These are phyloP conservation scores for Moesziomyces aphidis DNA, from an alignment of 1,284 basidiomycete genomes.

Conservation along the genomic window DNA sequence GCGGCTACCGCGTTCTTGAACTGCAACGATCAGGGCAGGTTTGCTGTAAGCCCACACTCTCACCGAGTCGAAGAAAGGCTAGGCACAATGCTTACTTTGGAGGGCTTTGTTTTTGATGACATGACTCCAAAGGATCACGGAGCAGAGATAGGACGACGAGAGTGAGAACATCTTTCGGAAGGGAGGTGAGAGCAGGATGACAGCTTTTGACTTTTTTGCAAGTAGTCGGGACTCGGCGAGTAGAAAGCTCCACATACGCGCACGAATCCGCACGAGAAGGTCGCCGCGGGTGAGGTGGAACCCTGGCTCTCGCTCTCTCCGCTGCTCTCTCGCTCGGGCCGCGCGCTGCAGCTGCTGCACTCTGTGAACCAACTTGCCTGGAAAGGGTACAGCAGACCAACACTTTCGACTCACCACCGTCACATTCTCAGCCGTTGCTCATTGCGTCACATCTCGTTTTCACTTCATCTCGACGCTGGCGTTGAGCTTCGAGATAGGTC, in stretches of 20 bases:
- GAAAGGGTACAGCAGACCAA: conserved; percentile 10
- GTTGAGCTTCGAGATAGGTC: background rate
- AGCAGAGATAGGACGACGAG: background rate
- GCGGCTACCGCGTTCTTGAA: conserved; percentile 30
- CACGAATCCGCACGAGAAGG: conserved; percentile 31
- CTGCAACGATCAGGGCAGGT: background rate
- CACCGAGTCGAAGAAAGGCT: background rate
- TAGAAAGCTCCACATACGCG: conserved; percentile 18
- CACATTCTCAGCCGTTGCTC: too few species aligned
- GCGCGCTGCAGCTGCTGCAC: background rate
- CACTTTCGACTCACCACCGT: conserved; percentile 3
- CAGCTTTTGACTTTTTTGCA: conserved; percentile 9
- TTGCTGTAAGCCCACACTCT: background rate
- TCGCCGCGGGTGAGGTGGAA: conserved; percentile 28
- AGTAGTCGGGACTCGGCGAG: conserved; percentile 18
- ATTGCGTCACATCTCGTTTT: background rate
- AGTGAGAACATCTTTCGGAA: background rate
- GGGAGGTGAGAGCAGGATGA: background rate
- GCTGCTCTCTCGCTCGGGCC: background rate
- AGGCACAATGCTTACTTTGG: conserved; percentile 11
- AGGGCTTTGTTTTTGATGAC: conserved; percentile 22
- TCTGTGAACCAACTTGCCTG: background rate
- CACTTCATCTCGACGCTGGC: background rate
- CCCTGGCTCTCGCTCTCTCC: background rate
- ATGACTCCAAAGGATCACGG: too few species aligned